Percentiles rank a stretch among this genome's conserved stretches.
Conservation (phyloP, 1,284 basidiomycete genomes). For the Ganoderma leucocontextum region DNA sequence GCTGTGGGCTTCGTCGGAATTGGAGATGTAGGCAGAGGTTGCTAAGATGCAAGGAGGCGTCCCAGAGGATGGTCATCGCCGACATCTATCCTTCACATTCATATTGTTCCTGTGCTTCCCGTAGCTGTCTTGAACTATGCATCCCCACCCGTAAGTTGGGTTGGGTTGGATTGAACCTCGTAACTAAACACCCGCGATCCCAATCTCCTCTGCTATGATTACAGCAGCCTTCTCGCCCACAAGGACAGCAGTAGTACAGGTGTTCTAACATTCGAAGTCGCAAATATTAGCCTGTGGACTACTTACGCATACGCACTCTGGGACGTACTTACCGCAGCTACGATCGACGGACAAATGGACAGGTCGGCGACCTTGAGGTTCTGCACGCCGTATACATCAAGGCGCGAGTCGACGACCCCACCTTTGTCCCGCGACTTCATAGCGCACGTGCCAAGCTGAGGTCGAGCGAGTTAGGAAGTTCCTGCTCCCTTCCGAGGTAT, state of each 20-base stretch:
- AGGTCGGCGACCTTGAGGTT: constrained; percentile 67
- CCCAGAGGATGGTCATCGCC: too few relatives aligned
- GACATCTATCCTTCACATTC: too few relatives aligned
- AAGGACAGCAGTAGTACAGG: constrained; percentile 56
- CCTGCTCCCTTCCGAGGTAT: not conserved
- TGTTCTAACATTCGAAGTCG: constrained; percentile 44
- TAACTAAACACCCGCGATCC: not conserved
- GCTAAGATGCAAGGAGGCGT: too few relatives aligned
- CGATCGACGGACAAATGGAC: constrained; percentile 46
- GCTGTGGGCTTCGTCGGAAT: too few relatives aligned
- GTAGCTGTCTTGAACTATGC: too few relatives aligned
- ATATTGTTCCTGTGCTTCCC: not conserved
- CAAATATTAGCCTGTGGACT: not conserved
- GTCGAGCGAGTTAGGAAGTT: not conserved
- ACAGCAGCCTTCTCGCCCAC: constrained; percentile 60
- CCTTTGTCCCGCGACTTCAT: constrained; percentile 66
- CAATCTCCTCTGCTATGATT: constrained; percentile 51
- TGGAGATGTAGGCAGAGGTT: too few relatives aligned
- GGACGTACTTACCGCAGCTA: constrained; percentile 24
- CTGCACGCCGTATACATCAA: constrained; percentile 71
- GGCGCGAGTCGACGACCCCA: constrained; percentile 67
- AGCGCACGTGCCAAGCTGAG: constrained; percentile 67
- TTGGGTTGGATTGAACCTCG: too few relatives aligned
- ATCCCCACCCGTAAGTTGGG: too few relatives aligned
- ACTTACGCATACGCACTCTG: not conserved